Evolutionary conservation across 1,284 basidiomycete species (phyloP), one percentile per base, ranked within the genome.

Genomic region (Trichosporon faecale): DNA sequence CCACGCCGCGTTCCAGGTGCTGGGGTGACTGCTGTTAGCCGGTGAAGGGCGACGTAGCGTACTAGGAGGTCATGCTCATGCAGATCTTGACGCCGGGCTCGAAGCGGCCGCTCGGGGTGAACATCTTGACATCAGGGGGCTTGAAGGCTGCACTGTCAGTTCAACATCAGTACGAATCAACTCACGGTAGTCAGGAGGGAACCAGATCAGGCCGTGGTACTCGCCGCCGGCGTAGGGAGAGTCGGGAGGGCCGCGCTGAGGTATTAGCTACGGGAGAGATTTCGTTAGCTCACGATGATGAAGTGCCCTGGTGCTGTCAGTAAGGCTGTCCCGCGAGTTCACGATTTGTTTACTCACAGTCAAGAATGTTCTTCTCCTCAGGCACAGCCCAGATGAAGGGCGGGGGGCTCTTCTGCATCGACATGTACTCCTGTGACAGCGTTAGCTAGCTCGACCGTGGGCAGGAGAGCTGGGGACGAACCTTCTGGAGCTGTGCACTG

Each of bases 61-160:
- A 94, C 94, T 82, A 98, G 80, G 94, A 93, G 2, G 93, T 95
- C 93, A 95, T 95, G 46, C 93, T 94, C 85, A 95, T 95, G 80
- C 93, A 96, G 74, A 98, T 98, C 87, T 95, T 95, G 85, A 90
- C 90, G 85, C 95, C 93, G 31, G 92, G 91, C 76, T 93, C 90
- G 83, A 98, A 98, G 66, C 95, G 89, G 12, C 95, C 95, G 16
- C 92, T 94, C 0, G 95, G 95, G 23, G 95, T 98, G 80, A 92
- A 89, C 91, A 97, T 93, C 91, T 97, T 98, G 86, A 98, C 96
- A 69, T 95, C 95, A 72, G 95, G 95, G 0, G 93, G 93, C 83
- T 93, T 95, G 86, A 95, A 95, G 2, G 92, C 94, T 73, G 68
- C 12, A 29, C 12, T 5, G 49, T 65, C 21, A 69, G 63, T 46